phyloP scores from a whole-genome alignment of 768 basidiomycete genomes.

The Steccherinum ochraceum region DNA sequence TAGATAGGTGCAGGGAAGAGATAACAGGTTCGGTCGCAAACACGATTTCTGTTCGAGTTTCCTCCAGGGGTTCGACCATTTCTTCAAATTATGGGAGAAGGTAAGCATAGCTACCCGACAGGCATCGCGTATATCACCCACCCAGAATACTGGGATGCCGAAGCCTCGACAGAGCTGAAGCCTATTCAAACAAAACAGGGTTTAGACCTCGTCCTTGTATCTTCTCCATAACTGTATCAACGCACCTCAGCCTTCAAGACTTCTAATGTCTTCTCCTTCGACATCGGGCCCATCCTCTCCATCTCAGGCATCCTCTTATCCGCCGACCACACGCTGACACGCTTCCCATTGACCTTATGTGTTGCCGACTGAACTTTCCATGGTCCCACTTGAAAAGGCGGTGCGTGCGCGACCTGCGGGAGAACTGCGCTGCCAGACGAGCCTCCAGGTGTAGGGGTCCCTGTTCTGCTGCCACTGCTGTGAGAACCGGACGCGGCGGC shows the following conservation, averaged over 20 bases:
- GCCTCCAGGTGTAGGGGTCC: slow-evolving; percentile 26
- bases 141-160: slow-evolving; percentile 93
- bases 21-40: slow-evolving; percentile 92
- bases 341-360: slow-evolving; percentile 87
- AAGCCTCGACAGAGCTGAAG: slow-evolving; percentile 73
- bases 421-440: slow-evolving; percentile 28
- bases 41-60: slow-evolving; percentile 80
- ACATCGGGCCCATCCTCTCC: slow-evolving; percentile 58
- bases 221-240: neutral
- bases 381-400: slow-evolving; percentile 67
- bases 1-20: slow-evolving; percentile 74
- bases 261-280: slow-evolving; percentile 73
- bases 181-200: slow-evolving; percentile 37
- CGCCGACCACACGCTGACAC: slow-evolving; percentile 88
- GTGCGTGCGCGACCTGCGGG: slow-evolving; percentile 35
- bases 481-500: slow-evolving; percentile 8
- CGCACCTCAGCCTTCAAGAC: slow-evolving; percentile 86
- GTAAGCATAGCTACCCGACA: too few relatives aligned
- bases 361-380: slow-evolving; percentile 86
- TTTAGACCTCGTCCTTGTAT: neutral
- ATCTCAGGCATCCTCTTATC: slow-evolving; percentile 77
- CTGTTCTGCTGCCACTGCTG: slow-evolving; percentile 28
- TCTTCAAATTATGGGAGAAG: too few relatives aligned
- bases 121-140: slow-evolving; percentile 26
- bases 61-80: slow-evolving; percentile 96